These are phyloP conservation scores for Sodiomyces alkalinus DNA, from an alignment of 2,329 filamentous ascomycete genomes.

Conservation along the genomic window DNA sequence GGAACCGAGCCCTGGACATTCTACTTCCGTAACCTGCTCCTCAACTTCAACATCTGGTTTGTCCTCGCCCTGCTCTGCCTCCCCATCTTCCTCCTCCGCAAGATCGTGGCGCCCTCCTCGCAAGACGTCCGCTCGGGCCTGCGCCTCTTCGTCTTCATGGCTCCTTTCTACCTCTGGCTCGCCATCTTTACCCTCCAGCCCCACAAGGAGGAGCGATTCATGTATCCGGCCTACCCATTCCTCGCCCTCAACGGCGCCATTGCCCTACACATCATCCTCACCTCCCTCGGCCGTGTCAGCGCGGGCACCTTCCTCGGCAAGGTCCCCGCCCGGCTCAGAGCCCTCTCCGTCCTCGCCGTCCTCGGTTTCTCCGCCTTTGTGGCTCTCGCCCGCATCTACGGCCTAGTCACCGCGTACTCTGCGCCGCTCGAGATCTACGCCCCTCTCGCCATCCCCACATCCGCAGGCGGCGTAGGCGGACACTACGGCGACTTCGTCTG, in stretches of 20 bases:
- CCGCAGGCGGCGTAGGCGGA: slow-evolving; percentile 34
- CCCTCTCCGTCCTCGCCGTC: slow-evolving; percentile 43
- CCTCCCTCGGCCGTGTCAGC: slow-evolving; percentile 56
- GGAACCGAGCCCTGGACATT: slow-evolving; percentile 96
- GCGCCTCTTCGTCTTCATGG: slow-evolving; percentile 61
- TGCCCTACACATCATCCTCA: slow-evolving; percentile 64
- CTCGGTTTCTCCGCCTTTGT: slow-evolving; percentile 50
- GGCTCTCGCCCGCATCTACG: slow-evolving; percentile 57
- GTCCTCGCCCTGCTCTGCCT: slow-evolving; percentile 58
- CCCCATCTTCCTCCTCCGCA: slow-evolving; percentile 63
- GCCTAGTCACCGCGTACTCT: slow-evolving; percentile 66
- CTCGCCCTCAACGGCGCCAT: slow-evolving; percentile 80
- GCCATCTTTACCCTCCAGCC: slow-evolving; percentile 81
- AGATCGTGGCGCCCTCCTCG: slow-evolving; percentile 43
- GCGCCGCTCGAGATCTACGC: slow-evolving; percentile 62
- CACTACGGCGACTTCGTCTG: slow-evolving; percentile 58
- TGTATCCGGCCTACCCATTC: slow-evolving; percentile 93
- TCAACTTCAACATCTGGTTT: slow-evolving; percentile 97
- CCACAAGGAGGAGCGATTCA: slow-evolving; percentile 96
- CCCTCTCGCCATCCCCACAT: slow-evolving; percentile 52
- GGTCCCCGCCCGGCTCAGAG: slow-evolving; percentile 62
- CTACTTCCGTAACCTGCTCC: slow-evolving; percentile 75
- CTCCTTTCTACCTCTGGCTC: slow-evolving; percentile 91
- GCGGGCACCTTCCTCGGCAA: slow-evolving; percentile 52
- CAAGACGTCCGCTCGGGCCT: slow-evolving; percentile 55